phyloP scores from a whole-genome alignment of 257 asterid species.

The Solanum bulbocastanum region DNA sequence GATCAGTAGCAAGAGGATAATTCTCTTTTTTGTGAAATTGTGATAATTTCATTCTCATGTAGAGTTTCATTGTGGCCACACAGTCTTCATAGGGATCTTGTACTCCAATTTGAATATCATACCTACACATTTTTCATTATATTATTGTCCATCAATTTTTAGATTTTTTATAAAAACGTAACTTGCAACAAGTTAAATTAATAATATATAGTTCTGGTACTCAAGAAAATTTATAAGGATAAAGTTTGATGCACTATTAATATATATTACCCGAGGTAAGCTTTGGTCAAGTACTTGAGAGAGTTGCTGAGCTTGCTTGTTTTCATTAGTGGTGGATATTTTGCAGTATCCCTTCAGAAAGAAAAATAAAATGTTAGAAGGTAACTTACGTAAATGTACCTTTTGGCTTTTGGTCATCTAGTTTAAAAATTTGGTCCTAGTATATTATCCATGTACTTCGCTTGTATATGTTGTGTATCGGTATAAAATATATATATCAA shows the following conservation, averaged over 20 bases:
- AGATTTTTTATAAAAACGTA: not conserved
- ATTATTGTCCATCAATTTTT: not conserved
- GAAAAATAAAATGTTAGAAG: not conserved
- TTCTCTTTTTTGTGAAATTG: constrained; percentile 50
- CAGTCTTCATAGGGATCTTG: constrained; percentile 94
- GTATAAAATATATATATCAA: too few relatives aligned
- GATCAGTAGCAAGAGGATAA: constrained; percentile 57
- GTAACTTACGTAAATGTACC: not conserved
- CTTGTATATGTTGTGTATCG: too few relatives aligned
- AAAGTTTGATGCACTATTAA: not conserved
- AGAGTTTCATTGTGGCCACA: constrained; percentile 69
- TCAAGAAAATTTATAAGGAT: not conserved
- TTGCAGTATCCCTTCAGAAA: constrained; percentile 64
- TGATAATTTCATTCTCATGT: constrained; percentile 56
- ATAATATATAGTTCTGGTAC: not conserved
- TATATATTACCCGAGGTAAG: constrained; percentile 55
- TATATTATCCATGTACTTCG: too few relatives aligned
- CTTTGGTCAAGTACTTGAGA: constrained; percentile 57
- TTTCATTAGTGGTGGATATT: constrained; percentile 80
- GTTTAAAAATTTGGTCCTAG: too few relatives aligned
- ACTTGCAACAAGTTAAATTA: not conserved
- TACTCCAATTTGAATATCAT: constrained; percentile 66
- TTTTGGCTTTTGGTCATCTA: not conserved
- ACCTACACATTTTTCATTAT: constrained; percentile 20
- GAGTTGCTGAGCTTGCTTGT: constrained; percentile 97